Percentiles rank a stretch among this genome's conserved stretches.
phyloP scores from a whole-genome alignment of 2,329 filamentous ascomycete genomes.

The Paraphaeosphaeria minitans region DNA sequence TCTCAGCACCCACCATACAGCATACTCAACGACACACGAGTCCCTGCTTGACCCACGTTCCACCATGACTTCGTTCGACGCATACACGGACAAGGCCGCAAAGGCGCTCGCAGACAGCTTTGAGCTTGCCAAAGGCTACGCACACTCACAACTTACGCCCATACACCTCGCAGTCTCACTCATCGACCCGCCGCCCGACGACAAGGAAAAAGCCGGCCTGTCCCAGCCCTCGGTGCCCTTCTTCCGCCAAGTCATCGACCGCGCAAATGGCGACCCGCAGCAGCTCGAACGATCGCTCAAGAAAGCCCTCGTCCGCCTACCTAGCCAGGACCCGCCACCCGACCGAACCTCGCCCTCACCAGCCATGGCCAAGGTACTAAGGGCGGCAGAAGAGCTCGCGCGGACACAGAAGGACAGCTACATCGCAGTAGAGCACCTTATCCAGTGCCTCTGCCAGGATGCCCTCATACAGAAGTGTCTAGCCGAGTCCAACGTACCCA shows the following conservation, averaged over 20 bases:
- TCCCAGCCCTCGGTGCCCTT: conserved; percentile 66
- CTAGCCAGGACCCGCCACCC: conserved; percentile 92
- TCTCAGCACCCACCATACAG: conserved; percentile 5
- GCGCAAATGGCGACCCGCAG: conserved; percentile 90
- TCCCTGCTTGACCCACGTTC: conserved; percentile 22
- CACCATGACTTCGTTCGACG: conserved; percentile 76
- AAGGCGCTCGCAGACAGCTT: conserved; percentile 90
- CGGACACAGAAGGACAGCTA: conserved; percentile 98
- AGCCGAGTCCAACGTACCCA: conserved; percentile 87
- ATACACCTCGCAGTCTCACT: conserved; percentile 86
- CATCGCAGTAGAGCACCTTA: conserved; percentile 93
- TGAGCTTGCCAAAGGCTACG: conserved; percentile 84
- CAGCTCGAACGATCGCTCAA: conserved; percentile 87
- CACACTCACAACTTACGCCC: conserved; percentile 87
- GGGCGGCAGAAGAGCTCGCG: conserved; percentile 84
- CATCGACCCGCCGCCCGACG: conserved; percentile 73
- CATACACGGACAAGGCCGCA: conserved; percentile 92
- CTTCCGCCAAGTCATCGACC: conserved; percentile 92
- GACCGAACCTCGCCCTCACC: conserved; percentile 85
- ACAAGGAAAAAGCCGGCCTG: conserved; percentile 69
- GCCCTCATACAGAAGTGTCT: conserved; percentile 72
- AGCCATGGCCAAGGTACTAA: conserved; percentile 78
- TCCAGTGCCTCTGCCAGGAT: conserved; percentile 83
- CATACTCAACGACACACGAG: conserved; percentile 22
- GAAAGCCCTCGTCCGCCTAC: conserved; percentile 86